Evolutionary conservation across 495 filamentous ascomycete species (phyloP), one percentile per base, ranked within the genome.

Genomic region (Penicillium fimorum): DNA sequence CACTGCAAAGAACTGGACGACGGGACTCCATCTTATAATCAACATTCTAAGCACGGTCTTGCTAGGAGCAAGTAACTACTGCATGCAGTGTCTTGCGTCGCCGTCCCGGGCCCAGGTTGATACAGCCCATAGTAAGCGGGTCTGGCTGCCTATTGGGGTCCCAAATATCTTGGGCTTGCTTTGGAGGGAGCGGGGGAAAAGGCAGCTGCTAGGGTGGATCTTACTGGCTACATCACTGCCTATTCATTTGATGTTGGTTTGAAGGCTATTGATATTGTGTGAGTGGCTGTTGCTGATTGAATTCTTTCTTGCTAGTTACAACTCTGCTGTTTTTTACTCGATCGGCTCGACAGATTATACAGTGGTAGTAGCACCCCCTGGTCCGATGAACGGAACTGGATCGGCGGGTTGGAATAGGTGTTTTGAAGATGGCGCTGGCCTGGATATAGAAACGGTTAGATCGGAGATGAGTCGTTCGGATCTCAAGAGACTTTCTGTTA

Each of bases 11-110:
- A 41, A 41, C 8, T 41, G 38, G 38, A 41, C 8, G 7, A 41
- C 38, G 15, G 38, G 38, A 5, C 5, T 41, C 8, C 38, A 41
- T 8, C 17, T 41, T 20, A 5, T 49, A 9, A 53, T 53, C n/a
- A 53, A 53, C 18, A 12, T 53, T 20, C n/a, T 45, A 13, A 33
- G 22, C 20, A 53, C 51, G 17, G 20, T 25, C 12, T 2, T 53
- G 1, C 9, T 53, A 10, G 51, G 40, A 4, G 51, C 51, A 18
- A 53, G 51, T 25, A 53, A 45, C 41, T 53, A 44, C 40, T 44
- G 24, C 22, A 53, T 53, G 51, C 51, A 53, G 37, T 32, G 22
- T 32, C 25, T 53, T 13, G 24, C 22, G 2, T 40, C 51, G 6
- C 51, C 51, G 12, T 29, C 51, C 1, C 51, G 51, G 9, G 5